Base-by-base conservation (phyloP, 345 rosid species). In the Bruguiera gymnorhiza region DNA sequence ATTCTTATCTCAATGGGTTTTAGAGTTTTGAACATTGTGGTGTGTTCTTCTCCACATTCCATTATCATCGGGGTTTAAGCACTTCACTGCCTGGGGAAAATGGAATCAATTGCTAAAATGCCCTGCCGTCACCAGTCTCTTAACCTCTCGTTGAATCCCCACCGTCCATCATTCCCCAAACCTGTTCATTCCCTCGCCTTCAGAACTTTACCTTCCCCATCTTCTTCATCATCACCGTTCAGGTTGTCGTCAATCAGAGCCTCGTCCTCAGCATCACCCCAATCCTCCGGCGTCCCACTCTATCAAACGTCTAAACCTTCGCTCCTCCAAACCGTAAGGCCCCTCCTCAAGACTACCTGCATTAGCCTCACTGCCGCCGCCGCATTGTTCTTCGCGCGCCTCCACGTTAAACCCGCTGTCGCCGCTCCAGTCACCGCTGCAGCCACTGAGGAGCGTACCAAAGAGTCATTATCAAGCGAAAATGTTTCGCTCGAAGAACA, bases 41-140 rank as follows among this genome's bases (percentile, higher is more conserved):
- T 13, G 26, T 5, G 60, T 29, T 69, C 29, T 60, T 69, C 60
- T 6, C 21, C 63, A 27, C 56, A 8, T 50, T 30, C 31, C 68
- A 10, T 68, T 48, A 66, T 70, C 69, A 4, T 30, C 73, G 66
- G 82, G 86, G 86, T 78, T 83, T 78, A 68, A 78, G 80, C 57
- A 37, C 21, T 64, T 31, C 24, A 15, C 68, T 61, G 62, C 19
- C 34, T 20, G 6, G 6, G 4, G 10, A 9, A 7, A 24, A 90
- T 93, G 98, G 97, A 72, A 68, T 83, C 97, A 24, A 65, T 87
- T 2, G 83, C 89, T 36, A 79, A 66, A 67, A 29, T 83, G 48
- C 78, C 78, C 64, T 60, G 74, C 80, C 37, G 64, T 78, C 77
- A 68, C 18, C 84, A 74, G 21, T 87, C 93, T 6, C 76, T 74